Base-by-base conservation (phyloP, 1,284 basidiomycete genomes). In the Singerocomus rubriflavus region DNA sequence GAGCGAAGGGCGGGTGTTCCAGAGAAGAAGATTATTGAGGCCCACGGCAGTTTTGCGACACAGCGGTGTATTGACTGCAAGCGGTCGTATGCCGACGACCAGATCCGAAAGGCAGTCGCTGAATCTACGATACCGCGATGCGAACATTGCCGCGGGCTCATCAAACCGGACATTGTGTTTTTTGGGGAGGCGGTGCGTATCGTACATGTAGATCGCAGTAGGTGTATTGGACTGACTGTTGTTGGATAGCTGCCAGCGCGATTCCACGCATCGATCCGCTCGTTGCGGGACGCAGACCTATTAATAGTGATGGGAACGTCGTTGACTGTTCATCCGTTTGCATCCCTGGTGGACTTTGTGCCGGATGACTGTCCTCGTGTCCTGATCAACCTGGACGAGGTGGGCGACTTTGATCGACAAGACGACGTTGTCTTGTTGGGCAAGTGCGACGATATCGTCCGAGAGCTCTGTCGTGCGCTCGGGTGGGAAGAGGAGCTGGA, bases 111-210 rank as follows among this genome's bases (percentile, higher is more conserved):
- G 11, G 76, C 79, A 7, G 78, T 93, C 29, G 66, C 74, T 46
- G 64, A 71, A 26, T 54, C 61, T 26, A 21, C 78, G 50, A 81
- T 91, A 32, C 84, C 91, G 6, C 73, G 70, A 40, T 93, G 91
- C 65, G 71, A 75, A 47, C 56, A 62, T 8, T 93, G 90, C 60
- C 71, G 71, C 1, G 90, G 89, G 0, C 73, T 91, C 32, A 86
- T 93, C 34, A 95, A 95, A 69, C 93, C 93, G 5, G 88, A 95
- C 62, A 96, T 96, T 42, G 91, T 95, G n/a, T 95, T 97, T 71
- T 96, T 96, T 63, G 93, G 93, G 42, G 93, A 96, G 71, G 61
- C 75, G 38, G 87, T 87, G 61, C 30, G 82, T 70, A 31, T 41
- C 14, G 9, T 43, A 36, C 8, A 12, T 42, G 31, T 50, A 11